Percentiles rank a stretch among this genome's conserved stretches.
phyloP scores from a whole-genome alignment of 176 grass and related monocot species.

The Musa acuminata region DNA sequence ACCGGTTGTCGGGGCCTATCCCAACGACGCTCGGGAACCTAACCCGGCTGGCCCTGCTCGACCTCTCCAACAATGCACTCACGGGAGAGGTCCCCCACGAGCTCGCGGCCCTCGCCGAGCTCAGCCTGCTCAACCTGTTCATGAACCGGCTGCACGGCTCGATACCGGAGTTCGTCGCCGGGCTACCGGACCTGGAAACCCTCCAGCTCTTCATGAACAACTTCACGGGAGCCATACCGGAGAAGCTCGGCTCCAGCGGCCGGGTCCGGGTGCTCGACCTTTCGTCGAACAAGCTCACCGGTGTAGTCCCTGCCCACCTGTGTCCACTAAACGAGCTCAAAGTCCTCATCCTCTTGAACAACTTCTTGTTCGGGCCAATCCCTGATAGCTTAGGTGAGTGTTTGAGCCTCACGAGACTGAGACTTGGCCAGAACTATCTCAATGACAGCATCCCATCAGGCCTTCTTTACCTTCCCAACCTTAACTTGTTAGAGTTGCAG shows the following conservation, averaged over 20 bases:
- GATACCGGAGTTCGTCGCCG: slow-evolving; percentile 53
- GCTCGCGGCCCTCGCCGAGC: slow-evolving; percentile 35
- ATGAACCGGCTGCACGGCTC: slow-evolving; percentile 84
- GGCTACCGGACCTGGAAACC: slow-evolving; percentile 52
- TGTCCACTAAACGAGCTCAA: slow-evolving; percentile 52
- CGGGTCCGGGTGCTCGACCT: slow-evolving; percentile 61
- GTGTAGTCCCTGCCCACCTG: slow-evolving; percentile 54
- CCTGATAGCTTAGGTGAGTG: slow-evolving; percentile 53
- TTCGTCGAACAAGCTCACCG: slow-evolving; percentile 73
- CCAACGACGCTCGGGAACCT: slow-evolving; percentile 64
- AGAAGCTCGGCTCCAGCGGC: slow-evolving; percentile 34
- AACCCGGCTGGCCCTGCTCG: slow-evolving; percentile 43
- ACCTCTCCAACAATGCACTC: slow-evolving; percentile 96
- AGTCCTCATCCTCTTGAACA: slow-evolving; percentile 79
- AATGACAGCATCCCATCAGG: slow-evolving; percentile 78
- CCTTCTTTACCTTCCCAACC: slow-evolving; percentile 63
- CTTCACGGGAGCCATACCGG: slow-evolving; percentile 69
- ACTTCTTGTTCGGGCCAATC: slow-evolving; percentile 86
- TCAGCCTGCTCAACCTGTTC: slow-evolving; percentile 81
- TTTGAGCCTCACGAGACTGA: slow-evolving; percentile 62
- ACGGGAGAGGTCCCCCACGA: slow-evolving; percentile 61
- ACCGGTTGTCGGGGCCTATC: slow-evolving; percentile 48
- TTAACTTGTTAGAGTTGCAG: slow-evolving; percentile 85
- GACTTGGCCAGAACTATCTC: slow-evolving; percentile 94
- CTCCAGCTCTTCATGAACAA: slow-evolving; percentile 99